These are phyloP conservation scores for Alternaria metachromatica DNA, from an alignment of 2,329 filamentous ascomycete species.

Conservation along the genomic window DNA sequence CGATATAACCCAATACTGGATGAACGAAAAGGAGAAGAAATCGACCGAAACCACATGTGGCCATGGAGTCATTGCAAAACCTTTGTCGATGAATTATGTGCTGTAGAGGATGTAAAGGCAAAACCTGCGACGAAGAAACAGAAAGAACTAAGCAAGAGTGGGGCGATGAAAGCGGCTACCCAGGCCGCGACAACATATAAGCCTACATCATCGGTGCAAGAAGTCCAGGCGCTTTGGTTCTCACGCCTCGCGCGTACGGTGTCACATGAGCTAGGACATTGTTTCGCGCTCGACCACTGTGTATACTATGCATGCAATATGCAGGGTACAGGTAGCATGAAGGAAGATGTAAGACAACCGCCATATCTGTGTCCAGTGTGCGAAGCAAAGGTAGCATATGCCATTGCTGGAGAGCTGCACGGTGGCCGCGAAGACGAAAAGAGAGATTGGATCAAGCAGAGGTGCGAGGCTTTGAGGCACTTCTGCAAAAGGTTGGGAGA, in stretches of 20 bases:
- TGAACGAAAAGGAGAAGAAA: conserved; percentile 50
- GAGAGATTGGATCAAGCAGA: conserved; percentile 36
- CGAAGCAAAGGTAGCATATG: conserved; percentile 57
- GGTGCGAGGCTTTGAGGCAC: conserved; percentile 49
- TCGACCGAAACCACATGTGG: conserved; percentile 65
- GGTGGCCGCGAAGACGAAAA: conserved; percentile 29
- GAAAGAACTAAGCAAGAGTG: conserved; percentile 10
- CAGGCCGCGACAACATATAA: conserved; percentile 16
- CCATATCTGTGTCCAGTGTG: conserved; percentile 69
- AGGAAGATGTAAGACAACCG: conserved; percentile 67
- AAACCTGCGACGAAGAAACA: conserved; percentile 15
- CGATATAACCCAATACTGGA: conserved; percentile 65
- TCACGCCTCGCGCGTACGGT: conserved; percentile 60
- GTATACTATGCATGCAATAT: conserved; percentile 69
- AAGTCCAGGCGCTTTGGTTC: conserved; percentile 61
- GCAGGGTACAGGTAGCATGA: conserved; percentile 65
- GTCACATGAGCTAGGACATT: conserved; percentile 72
- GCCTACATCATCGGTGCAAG: conserved; percentile 17
- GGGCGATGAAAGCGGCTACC: conserved; percentile 21
- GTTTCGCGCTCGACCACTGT: conserved; percentile 70
- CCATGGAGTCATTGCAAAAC: conserved; percentile 66
- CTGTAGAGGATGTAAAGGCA: conserved; percentile 30
- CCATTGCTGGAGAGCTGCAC: conserved; percentile 26
- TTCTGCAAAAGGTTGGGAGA: conserved; percentile 54
- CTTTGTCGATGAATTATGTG: conserved; percentile 56